A percentile compares a stretch with the other conserved stretches of the same genome.
Conservation (phyloP, 805 yeast genomes). For the Myxozyma udenii region DNA sequence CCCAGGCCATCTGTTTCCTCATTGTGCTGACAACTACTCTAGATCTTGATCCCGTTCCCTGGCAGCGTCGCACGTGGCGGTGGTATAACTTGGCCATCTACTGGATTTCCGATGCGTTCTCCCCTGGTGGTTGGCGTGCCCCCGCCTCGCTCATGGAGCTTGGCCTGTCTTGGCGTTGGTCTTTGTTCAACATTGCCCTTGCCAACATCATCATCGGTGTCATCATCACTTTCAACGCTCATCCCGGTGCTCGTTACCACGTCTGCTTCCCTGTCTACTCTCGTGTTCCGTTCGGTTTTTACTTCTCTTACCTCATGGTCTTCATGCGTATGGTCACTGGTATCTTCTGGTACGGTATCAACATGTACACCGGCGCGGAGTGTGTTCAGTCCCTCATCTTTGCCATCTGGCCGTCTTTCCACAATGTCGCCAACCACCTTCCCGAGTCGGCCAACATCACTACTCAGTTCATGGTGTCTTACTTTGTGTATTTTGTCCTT, state of each 20-base stretch:
- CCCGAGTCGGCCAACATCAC: constrained; percentile 17
- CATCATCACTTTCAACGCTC: constrained; percentile 66
- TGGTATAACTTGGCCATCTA: constrained; percentile 40
- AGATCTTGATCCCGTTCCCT: constrained; percentile 29
- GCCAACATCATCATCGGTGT: constrained; percentile 51
- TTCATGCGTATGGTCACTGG: constrained; percentile 84
- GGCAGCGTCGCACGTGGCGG: constrained; percentile 45
- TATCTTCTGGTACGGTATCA: constrained; percentile 84
- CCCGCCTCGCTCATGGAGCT: constrained; percentile 18
- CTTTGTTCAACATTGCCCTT: constrained; percentile 11
- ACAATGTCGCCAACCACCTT: constrained; percentile 23
- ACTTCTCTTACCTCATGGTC: constrained; percentile 72
- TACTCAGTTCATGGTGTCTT: constrained; percentile 62
- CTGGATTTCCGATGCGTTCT: constrained; percentile 19
- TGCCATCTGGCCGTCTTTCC: constrained; percentile 49
- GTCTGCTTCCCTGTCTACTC: constrained; percentile 72
- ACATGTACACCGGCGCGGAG: constrained; percentile 78
- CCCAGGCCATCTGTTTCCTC: too few relatives aligned
- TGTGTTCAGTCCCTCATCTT: constrained; percentile 55
- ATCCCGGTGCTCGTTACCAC: constrained; percentile 59
- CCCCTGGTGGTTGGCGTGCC: constrained; percentile 18
- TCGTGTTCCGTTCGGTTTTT: constrained; percentile 82
- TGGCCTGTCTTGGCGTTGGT: constrained; percentile 21
- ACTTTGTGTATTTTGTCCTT: constrained; percentile 64
- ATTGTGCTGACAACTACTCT: too few relatives aligned